Evolutionary conservation across 2,329 filamentous ascomycete genomes (phyloP), one percentile per base, ranked within the genome.

Genomic region (Aspergillus sclerotialis): DNA sequence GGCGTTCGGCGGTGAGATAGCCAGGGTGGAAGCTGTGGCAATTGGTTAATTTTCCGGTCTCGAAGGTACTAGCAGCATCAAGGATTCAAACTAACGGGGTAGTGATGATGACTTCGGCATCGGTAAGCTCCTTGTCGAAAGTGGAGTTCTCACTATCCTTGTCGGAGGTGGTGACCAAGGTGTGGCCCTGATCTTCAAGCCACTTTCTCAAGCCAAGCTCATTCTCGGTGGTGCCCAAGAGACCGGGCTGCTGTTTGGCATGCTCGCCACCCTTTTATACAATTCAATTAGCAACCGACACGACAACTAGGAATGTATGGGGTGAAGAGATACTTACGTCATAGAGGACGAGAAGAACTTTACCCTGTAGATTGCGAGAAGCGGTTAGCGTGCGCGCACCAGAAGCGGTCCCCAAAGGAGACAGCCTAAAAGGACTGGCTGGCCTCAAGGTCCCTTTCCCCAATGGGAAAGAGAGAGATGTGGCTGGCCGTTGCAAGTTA

Each of bases 51-150:
- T n/a, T n/a, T n/a, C n/a, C n/a, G n/a, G n/a, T n/a, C n/a, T n/a
- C n/a, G n/a, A n/a, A n/a, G n/a, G n/a, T n/a, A n/a, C n/a, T n/a
- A n/a, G n/a, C n/a, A n/a, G n/a, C n/a, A n/a, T n/a, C 19, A 23
- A 10, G 35, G 8, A n/a, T n/a, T n/a, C n/a, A n/a, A 23, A 57
- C 73, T 56, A 66, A 94, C 84, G 92, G 92, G 38, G 92, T 98
- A 52, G 92, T 98, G 69, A 98, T 96, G 76, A 98, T 96, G 67
- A 98, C 75, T 69, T 98, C 92, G 43, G 92, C 88, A 61, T 96
- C 92, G 43, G 92, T 88, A 36, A 98, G 78, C 71, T 98, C 87
- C 72, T 89, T 77, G 68, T 96, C 92, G 52, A 98, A 96, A 50
- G 76, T 84, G 42, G 90, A 96, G 75, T 83, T 77, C 70, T 87